A percentile compares a stretch with the other conserved stretches of the same genome.
Evolutionary conservation across 1,284 basidiomycete genomes (phyloP).

Genomic region (Trichosporon sp.): DNA sequence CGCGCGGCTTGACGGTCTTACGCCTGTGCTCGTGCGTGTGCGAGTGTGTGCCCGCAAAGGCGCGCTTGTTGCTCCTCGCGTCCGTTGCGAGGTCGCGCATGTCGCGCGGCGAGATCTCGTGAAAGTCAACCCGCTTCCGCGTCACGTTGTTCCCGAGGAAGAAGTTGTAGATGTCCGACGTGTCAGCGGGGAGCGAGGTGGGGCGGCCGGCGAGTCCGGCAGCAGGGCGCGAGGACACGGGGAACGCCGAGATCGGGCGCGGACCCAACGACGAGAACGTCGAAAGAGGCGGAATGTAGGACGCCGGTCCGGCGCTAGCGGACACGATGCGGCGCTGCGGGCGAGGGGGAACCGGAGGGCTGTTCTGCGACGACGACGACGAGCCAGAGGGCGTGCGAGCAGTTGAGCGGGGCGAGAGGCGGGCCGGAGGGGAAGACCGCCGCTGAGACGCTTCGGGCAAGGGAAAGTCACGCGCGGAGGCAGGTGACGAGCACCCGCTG

Average conservation of each 20-base stretch:
- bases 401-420: not conserved
- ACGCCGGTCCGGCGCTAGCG: not conserved
- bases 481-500: not conserved
- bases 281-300: not conserved
- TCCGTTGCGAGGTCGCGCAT: slow-evolving; percentile 14
- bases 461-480: not conserved
- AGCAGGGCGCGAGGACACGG: not conserved
- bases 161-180: slow-evolving; percentile 18
- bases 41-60: not conserved
- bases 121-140: slow-evolving; percentile 8
- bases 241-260: slow-evolving; percentile 11
- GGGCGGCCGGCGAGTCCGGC: not conserved
- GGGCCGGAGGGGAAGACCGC: not conserved
- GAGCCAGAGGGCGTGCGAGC: not conserved
- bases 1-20: slow-evolving; percentile 6
- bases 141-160: slow-evolving; percentile 19
- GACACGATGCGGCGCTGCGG: slow-evolving; percentile 9
- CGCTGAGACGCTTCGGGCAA: not conserved
- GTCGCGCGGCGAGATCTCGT: slow-evolving; percentile 12
- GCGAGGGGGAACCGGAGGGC: not conserved
- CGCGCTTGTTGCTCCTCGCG: slow-evolving; percentile 8
- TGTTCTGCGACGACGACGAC: not conserved
- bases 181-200: not conserved
- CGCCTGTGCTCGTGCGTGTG: not conserved
- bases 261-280: not conserved